Conservation (phyloP, 164 flowering plant species). For the Amborella trichopoda region DNA sequence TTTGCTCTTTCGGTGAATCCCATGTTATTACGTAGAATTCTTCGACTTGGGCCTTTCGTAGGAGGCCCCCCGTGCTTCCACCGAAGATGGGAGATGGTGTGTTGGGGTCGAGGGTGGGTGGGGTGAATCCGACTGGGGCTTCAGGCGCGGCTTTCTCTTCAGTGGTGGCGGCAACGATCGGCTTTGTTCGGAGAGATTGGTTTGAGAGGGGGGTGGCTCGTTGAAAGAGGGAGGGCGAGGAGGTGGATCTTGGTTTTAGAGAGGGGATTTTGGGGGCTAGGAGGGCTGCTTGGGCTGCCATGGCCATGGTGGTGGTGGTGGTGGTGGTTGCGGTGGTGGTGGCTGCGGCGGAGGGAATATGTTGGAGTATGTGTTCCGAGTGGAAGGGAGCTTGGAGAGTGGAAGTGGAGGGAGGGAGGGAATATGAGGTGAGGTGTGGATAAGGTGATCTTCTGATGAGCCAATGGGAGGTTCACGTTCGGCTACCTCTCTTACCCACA, state of each 20-base stretch:
- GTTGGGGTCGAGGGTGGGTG: conserved; percentile 75
- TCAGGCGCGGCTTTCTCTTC: conserved; percentile 20
- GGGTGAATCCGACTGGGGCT: conserved; percentile 73
- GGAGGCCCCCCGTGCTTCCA: conserved; percentile 80
- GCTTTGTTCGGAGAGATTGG: conserved; percentile 11
- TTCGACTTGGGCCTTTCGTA: conserved; percentile 81
- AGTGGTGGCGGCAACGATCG: background rate
- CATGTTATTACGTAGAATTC: conserved; percentile 89
- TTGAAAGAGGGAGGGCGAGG: conserved; percentile 24
- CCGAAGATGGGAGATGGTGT: conserved; percentile 89
- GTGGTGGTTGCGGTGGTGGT: no score
- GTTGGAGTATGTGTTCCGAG: background rate
- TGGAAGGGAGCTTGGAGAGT: no score
- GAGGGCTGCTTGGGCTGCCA: conserved; percentile 75
- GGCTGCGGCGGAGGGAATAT: background rate
- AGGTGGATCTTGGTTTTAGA: conserved; percentile 15
- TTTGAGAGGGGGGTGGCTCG: conserved; percentile 33
- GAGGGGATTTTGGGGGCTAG: conserved; percentile 46
- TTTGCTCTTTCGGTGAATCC: conserved; percentile 84
- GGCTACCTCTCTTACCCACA: no score
- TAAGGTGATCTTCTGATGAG: background rate
- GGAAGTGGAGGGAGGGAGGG: background rate
- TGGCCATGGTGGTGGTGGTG: conserved; percentile 32
- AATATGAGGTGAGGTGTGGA: background rate
- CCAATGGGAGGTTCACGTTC: background rate